These are phyloP conservation scores for Beauveria bassiana DNA, from an alignment of 2,329 filamentous ascomycete species.

Conservation along the genomic window DNA sequence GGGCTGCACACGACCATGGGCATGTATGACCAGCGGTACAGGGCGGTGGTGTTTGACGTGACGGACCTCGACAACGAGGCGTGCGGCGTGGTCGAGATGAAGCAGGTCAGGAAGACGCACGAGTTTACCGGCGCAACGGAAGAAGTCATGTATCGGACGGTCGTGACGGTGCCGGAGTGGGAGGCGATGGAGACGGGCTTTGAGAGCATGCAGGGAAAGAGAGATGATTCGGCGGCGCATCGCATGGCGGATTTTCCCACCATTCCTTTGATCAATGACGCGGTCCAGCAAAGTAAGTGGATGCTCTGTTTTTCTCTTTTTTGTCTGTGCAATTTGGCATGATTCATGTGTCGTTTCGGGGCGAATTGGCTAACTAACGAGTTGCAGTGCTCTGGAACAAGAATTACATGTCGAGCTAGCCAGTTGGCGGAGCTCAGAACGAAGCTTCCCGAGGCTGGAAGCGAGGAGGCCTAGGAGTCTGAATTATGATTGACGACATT, in stretches of 20 bases:
- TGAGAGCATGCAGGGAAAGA: neutral
- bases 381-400: neutral
- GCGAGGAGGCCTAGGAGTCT: neutral
- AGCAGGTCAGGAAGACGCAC: neutral
- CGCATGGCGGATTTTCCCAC: neutral
- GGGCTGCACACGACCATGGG: neutral
- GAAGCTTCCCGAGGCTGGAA: neutral
- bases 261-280: neutral
- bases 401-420: too few species aligned
- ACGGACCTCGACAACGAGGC: neutral
- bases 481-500: too few species aligned
- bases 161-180: neutral
- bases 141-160: neutral
- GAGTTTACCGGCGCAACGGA: rapidly evolving
- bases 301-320: too few species aligned
- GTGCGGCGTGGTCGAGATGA: neutral
- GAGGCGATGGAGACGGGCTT: neutral
- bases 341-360: neutral
- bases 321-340: neutral
- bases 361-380: neutral
- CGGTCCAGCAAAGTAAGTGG: neutral
- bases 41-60: neutral
- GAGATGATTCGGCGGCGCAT: neutral
- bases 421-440: neutral
- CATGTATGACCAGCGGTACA: neutral